Evolutionary conservation across 441 rosid species (phyloP).

Genomic region (Euphorbia corollata): DNA sequence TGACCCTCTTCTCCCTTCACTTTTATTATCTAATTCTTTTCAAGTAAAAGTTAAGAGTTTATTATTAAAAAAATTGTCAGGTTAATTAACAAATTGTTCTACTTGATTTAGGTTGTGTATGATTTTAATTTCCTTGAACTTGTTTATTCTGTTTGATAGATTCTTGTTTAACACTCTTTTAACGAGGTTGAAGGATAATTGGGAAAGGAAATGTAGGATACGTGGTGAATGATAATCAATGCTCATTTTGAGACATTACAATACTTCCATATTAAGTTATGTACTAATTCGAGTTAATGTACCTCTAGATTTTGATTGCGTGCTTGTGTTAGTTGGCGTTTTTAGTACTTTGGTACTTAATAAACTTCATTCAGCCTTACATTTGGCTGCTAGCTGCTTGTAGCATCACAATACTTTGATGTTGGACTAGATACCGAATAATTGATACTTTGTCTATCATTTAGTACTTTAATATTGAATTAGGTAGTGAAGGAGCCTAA

Average conservation of each 20-base stretch:
- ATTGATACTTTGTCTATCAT: not conserved
- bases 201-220: slow-evolving; percentile 53
- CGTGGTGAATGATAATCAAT: slow-evolving; percentile 40
- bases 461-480: not conserved
- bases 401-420: not conserved
- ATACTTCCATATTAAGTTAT: slow-evolving; percentile 9
- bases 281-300: not conserved
- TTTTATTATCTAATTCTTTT: no score
- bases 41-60: no score
- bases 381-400: not conserved
- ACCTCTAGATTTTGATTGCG: not conserved
- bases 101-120: no score
- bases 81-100: no score
- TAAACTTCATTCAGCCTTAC: slow-evolving; percentile 5
- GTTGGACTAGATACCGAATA: not conserved
- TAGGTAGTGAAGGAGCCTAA: no score
- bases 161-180: no score
- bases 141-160: no score
- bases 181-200: slow-evolving; percentile 21
- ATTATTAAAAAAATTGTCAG: no score
- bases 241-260: not conserved
- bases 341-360: not conserved
- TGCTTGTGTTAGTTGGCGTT: not conserved
- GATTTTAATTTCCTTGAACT: no score
- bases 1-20: no score